Evolutionary conservation across 352 stramenopile species (phyloP).

Genomic region (Pilasporangium apinafurcum): DNA sequence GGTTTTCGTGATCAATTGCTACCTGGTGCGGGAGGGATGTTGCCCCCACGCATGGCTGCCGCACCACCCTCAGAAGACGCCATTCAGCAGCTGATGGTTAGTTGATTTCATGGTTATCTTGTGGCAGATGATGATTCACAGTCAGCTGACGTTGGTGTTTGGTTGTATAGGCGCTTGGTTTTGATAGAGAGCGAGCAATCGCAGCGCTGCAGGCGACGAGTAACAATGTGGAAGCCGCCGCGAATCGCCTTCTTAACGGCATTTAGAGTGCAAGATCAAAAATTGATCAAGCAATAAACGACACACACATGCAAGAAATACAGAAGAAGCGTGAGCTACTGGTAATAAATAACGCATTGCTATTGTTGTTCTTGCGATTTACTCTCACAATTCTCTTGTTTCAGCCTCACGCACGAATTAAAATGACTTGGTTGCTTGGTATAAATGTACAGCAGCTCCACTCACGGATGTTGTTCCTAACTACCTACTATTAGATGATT

Average conservation of each 20-base stretch:
- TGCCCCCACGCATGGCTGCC: slow-evolving; percentile 56
- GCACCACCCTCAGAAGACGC: slow-evolving; percentile 63
- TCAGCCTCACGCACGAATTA: too few species aligned
- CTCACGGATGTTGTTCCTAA: neutral
- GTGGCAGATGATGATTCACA: neutral
- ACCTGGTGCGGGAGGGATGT: slow-evolving; percentile 42
- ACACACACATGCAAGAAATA: neutral
- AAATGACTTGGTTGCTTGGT: too few species aligned
- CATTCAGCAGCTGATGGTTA: slow-evolving; percentile 76
- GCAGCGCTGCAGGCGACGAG: slow-evolving; percentile 61
- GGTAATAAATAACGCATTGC: too few species aligned
- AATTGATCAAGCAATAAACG: neutral
- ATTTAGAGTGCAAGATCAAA: slow-evolving; percentile 15
- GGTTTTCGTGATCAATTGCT: slow-evolving; percentile 81
- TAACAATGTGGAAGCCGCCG: slow-evolving; percentile 85
- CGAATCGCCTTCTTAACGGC: slow-evolving; percentile 78
- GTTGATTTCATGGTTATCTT: neutral
- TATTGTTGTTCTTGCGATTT: too few species aligned
- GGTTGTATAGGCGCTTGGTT: slow-evolving; percentile 43
- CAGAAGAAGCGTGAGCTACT: too few species aligned
- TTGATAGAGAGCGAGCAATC: slow-evolving; percentile 66
- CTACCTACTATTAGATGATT: too few species aligned
- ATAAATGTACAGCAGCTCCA: neutral
- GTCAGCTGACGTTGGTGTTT: slow-evolving; percentile 2
- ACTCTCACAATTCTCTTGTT: too few species aligned